These are phyloP conservation scores for Excoecaria cochinchinensis DNA, from an alignment of 345 rosid genomes.

Conservation along the genomic window DNA sequence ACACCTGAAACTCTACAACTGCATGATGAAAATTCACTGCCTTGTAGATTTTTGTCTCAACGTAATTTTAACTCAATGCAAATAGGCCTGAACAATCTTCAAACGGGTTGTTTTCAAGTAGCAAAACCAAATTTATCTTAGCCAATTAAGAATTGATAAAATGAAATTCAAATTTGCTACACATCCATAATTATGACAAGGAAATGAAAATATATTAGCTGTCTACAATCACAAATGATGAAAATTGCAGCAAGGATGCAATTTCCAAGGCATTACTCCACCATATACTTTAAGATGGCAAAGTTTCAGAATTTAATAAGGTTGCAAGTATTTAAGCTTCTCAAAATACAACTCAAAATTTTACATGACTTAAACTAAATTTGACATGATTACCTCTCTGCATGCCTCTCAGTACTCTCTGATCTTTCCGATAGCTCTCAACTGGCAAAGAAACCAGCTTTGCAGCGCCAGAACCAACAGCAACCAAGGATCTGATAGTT, in stretches of 20 bases:
- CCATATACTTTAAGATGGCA: neutral
- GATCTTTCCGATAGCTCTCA: constrained; percentile 82
- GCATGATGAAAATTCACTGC: neutral
- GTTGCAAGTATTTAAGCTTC: neutral
- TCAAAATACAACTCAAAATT: neutral
- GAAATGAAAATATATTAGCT: neutral
- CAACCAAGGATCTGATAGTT: constrained; percentile 65
- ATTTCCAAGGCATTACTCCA: too few relatives aligned
- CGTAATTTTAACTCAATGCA: neutral
- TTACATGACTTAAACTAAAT: constrained; percentile 5
- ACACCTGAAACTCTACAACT: neutral
- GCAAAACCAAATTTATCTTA: neutral
- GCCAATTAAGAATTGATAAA: neutral
- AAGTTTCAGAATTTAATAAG: neutral
- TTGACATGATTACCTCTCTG: constrained; percentile 70
- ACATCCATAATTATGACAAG: neutral
- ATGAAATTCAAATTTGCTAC: neutral
- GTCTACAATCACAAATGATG: neutral
- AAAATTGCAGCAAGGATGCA: neutral
- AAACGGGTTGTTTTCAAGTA: neutral
- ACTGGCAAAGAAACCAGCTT: constrained; percentile 86
- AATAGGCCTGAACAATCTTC: neutral
- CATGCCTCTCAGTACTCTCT: constrained; percentile 77
- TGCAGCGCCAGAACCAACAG: constrained; percentile 75
- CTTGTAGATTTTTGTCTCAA: neutral